phyloP scores from a whole-genome alignment of 139 green algal genomes.

The Micractinium sp. region DNA sequence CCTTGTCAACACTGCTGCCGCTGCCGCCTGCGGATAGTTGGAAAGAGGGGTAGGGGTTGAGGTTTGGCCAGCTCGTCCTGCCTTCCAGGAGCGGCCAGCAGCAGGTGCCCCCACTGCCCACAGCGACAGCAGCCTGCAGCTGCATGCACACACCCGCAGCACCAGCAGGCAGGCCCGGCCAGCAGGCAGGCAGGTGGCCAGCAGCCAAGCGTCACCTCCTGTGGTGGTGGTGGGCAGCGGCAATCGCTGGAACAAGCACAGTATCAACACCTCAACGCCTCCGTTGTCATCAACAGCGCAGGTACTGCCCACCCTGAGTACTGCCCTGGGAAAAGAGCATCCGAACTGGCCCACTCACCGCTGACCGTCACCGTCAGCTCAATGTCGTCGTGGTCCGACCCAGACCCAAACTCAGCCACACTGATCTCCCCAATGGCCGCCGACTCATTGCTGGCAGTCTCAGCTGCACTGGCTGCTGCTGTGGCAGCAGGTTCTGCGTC shows the following conservation, averaged over 20 bases:
- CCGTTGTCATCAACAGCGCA: no score
- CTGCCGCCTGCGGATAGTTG: neutral
- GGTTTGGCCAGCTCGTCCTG: neutral
- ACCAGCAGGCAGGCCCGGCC: neutral
- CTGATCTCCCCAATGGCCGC: constrained; percentile 61
- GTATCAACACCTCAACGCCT: no score
- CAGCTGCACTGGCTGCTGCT: neutral
- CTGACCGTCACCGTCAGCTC: constrained; percentile 58
- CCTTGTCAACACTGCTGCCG: neutral
- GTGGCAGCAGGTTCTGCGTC: neutral
- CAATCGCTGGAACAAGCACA: no score
- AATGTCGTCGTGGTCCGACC: constrained; percentile 38
- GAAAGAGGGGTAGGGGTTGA: neutral
- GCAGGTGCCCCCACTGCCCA: no score
- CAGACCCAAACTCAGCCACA: constrained; percentile 69
- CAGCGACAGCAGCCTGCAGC: neutral
- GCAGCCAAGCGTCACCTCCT: no score
- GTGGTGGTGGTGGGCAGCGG: neutral
- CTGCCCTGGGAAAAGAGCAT: no score
- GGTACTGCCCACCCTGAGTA: no score
- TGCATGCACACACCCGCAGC: neutral
- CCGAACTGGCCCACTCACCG: neutral
- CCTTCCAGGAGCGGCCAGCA: no score
- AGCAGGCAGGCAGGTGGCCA: neutral
- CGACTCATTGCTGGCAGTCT: neutral